Base-by-base conservation (phyloP, 2,329 filamentous ascomycete species). In the Fusarium robinianum region DNA sequence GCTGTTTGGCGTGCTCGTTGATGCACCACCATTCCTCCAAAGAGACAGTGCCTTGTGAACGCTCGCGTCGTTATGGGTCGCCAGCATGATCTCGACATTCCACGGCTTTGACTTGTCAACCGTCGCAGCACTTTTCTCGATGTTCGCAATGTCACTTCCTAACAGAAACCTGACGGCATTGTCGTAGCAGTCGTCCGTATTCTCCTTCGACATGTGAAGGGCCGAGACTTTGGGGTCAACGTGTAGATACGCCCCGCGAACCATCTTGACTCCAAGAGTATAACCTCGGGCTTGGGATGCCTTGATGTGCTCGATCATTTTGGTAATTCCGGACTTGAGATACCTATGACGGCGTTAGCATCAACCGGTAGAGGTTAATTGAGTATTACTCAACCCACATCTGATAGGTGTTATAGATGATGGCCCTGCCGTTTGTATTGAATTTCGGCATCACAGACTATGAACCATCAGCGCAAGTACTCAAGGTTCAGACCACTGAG, bases 351-450 rank as follows among this genome's bases (percentile, higher is more conserved):
- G 4, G 7, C 16, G 8, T 44, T 22, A 44, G 41, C 15, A 14
- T 11, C 5, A 12, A 14, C n/a, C n/a, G n/a, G n/a, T n/a, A n/a
- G n/a, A n/a, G n/a, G n/a, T n/a, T n/a, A n/a, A 9, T 5, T 8
- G 3, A 3, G 3, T 6, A 24, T 23, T 2, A 2, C 6, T 27
- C 8, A 8, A 17, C 37, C 10, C 22, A 32, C 43, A 46, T 46
- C 18, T 46, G 43, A 41, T 46, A 46, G n/a, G 43, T 46, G 30
- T 46, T 46, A 16, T 41, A 46, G 25, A 46, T 35, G 21, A 36
- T 24, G 11, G 43, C 43, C 22, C 36, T 14, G 11, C 31, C 30
- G 6, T 31, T 30, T 2, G 5, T 12, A 12, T 46, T 46, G 16
- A 46, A 46, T 15, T 24, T 41, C 2, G 37, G 24, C 43, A 46